These are phyloP conservation scores for Leonotis leonurus DNA, from an alignment of 257 asterid species.

Conservation along the genomic window DNA sequence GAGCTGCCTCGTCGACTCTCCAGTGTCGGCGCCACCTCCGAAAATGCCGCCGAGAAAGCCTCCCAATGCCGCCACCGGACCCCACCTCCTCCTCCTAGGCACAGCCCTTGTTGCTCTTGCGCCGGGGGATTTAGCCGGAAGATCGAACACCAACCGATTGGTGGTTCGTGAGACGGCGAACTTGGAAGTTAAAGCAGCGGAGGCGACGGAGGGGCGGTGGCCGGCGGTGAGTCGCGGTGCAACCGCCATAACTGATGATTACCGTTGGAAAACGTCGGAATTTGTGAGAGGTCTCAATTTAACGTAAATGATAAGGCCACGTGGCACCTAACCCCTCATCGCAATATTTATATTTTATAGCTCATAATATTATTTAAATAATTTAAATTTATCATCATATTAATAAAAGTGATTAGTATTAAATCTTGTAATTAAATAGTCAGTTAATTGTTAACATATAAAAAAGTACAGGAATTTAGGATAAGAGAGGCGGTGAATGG, in stretches of 20 bases:
- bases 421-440: too few species aligned
- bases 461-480: too few species aligned
- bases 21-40: conserved; percentile 54
- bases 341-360: too few species aligned
- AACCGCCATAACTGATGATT: conserved; percentile 18
- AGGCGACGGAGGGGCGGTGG: conserved; percentile 16
- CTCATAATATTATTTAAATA: too few species aligned
- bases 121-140: conserved; percentile 7
- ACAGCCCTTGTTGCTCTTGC: conserved; percentile 4
- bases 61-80: conserved; percentile 59
- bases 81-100: conserved; percentile 17
- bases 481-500: conserved; percentile 7
- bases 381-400: too few species aligned
- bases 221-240: conserved; percentile 25
- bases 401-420: too few species aligned
- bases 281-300: conserved; percentile 13
- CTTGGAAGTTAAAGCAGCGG: conserved; percentile 19
- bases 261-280: background rate
- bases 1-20: conserved; percentile 72
- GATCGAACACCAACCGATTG: conserved; percentile 9
- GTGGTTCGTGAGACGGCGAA: conserved; percentile 12
- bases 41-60: conserved; percentile 87
- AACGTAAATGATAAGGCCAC: conserved; percentile 12
- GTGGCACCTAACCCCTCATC: background rate
- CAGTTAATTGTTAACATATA: too few species aligned